Conservation (phyloP, 305 asterid genomes). For the Solanum hybrid region DNA sequence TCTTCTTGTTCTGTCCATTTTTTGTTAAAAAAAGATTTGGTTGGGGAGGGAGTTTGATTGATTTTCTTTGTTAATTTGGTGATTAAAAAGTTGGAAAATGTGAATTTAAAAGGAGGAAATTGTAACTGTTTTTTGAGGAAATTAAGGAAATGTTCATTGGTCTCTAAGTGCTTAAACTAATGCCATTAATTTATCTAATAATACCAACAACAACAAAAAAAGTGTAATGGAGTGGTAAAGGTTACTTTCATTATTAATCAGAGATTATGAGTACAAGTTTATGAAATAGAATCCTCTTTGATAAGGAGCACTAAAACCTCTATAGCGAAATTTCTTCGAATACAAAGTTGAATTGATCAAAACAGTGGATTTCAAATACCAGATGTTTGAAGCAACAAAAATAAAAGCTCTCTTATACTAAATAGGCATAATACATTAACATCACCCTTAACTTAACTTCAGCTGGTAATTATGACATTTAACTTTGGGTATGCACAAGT, state of each 20-base stretch:
- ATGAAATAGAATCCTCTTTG: too few relatives aligned
- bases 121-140: constrained; percentile 2
- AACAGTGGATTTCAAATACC: not conserved
- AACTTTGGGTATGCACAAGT: not conserved
- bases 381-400: not conserved
- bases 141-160: not conserved
- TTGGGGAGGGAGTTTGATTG: not conserved
- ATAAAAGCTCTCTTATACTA: not conserved
- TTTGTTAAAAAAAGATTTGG: not conserved
- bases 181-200: not conserved
- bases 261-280: not conserved
- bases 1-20: constrained; percentile 7
- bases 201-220: not conserved
- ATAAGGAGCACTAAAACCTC: not conserved
- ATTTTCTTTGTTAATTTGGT: not conserved
- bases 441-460: not conserved
- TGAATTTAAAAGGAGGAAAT: not conserved
- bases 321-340: not conserved
- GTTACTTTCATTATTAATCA: not conserved
- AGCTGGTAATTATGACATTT: not conserved
- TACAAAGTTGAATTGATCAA: not conserved
- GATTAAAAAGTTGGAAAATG: not conserved
- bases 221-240: not conserved
- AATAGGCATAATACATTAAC: not conserved
- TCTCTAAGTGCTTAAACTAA: not conserved